Evolutionary conservation across 2,329 filamentous ascomycete species (phyloP), one percentile per base, ranked within the genome.

Genomic region (Colletotrichum sp.): DNA sequence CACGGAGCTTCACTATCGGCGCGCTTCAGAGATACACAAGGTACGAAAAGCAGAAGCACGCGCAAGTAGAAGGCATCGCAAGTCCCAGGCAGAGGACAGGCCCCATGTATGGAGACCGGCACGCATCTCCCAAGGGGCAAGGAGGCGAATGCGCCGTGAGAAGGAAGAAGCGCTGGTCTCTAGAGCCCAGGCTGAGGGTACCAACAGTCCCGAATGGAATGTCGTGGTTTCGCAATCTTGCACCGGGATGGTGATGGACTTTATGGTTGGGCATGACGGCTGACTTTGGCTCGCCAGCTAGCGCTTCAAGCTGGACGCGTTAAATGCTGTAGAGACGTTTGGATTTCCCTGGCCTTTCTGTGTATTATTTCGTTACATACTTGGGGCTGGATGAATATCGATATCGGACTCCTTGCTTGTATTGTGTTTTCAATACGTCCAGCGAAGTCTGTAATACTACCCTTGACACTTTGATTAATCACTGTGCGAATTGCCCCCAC

Each of bases 341-440:
- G 6, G 0, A 15, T 36, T 36, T 5, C 4, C 13, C 13, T 36
- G 4, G 34, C 0, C 3, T 1, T 15, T 36, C 0, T 15, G 13
- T 36, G 34, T 36, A 5, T 0, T 36, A 36, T 36, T 36, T 36
- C 34, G 7, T 36, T 36, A 15, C 3, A 15, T 15, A 36, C 34
- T 1, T 15, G 34, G 34, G 34, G 1, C 34, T 36, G 34, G 13
- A 36, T 36, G 13, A 15, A 15, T 8, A 36, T 36, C 1, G 34
- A 36, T 2, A 6, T 15, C 0, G 13, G 34, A 36, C 34, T 36
- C 13, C 34, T 36, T 36, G 34, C 13, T 36, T 36, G 6, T 8
- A 16, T 28, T 28, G 13, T 36, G 34, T 36, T 1, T 36, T 8
- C 34, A 36, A 36, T 1, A 13, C 34, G 4, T 15, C 6, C 0